Evolutionary conservation across 1,284 basidiomycete genomes (phyloP), one percentile per base, ranked within the genome.

Genomic region (Neolentinus lepideus): DNA sequence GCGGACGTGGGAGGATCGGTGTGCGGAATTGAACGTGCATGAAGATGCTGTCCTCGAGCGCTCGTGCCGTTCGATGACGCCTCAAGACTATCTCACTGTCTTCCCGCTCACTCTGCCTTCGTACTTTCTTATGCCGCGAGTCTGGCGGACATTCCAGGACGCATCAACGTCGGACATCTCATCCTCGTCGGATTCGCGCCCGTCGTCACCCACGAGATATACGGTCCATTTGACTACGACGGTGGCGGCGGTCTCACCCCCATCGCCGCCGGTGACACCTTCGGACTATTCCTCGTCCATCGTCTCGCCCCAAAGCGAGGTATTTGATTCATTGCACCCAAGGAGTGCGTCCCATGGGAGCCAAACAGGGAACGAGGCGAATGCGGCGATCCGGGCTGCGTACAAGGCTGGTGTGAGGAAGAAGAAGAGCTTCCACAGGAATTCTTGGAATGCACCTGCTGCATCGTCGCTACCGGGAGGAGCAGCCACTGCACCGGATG

Each of bases 91-190:
- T 64, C 71, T 77, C 52, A 75, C 73, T 52, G 83, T 80, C 0
- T 86, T 86, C 60, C 84, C 84, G 11, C 76, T 85, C 38, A 75
- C 85, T 1, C 71, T 85, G 22, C 85, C 84, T 9, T 61, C 67
- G 2, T 58, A 62, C n/a, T 62, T 59, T 16, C 55, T 63, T 1
- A 60, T 58, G 35, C 64, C 58, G 54, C 59, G 61, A 14, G n/a
- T 43, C n/a, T 24, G 36, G 57, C 24, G 21, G 21, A 43, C 54
- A 14, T 19, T 31, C 27, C 33, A 24, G 24, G 50, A 24, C 16
- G 50, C 27, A 10, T 51, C 43, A 21, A 27, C 36, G 16, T 16
- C 50, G 2, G 29, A 43, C 10, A 3, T 47, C 48, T 22, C 53
- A 38, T 26, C 35, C 52, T 21, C 47, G 14, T 21, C 47, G 33